phyloP scores from a whole-genome alignment of 202 grass and related monocot genomes.

The Setaria italica region DNA sequence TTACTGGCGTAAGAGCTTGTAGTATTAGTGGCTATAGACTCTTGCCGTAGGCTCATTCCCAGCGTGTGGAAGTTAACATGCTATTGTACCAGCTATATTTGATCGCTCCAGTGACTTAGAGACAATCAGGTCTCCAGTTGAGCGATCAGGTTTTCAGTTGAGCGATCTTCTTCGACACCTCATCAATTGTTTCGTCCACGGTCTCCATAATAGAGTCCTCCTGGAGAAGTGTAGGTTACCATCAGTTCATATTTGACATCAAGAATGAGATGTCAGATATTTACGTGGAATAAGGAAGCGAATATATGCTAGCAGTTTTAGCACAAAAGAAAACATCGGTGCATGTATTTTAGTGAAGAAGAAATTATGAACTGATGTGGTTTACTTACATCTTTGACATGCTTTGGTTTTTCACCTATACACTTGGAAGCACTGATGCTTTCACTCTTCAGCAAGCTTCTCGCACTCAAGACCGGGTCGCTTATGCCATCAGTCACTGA shows the following conservation, averaged over 20 bases:
- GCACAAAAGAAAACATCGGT: not conserved
- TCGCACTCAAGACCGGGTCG: slow-evolving; percentile 67
- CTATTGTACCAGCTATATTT: slow-evolving; percentile 39
- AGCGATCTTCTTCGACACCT: slow-evolving; percentile 56
- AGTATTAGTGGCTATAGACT: slow-evolving; percentile 41
- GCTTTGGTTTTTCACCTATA: slow-evolving; percentile 82
- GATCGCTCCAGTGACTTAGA: slow-evolving; percentile 5
- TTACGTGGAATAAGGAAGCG: not conserved
- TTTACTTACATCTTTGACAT: slow-evolving; percentile 74
- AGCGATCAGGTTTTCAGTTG: slow-evolving; percentile 68
- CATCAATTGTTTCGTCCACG: slow-evolving; percentile 54
- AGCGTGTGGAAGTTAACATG: slow-evolving; percentile 50
- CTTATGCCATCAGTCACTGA: slow-evolving; percentile 76
- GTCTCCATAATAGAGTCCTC: slow-evolving; percentile 51
- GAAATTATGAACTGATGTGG: slow-evolving; percentile 3
- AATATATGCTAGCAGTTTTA: slow-evolving; percentile 19
- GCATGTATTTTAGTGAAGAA: not conserved
- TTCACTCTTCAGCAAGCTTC: slow-evolving; percentile 94
- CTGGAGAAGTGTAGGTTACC: slow-evolving; percentile 34
- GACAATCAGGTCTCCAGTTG: slow-evolving; percentile 65
- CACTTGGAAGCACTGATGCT: slow-evolving; percentile 99
- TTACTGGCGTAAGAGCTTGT: slow-evolving; percentile 43
- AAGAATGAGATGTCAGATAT: not conserved
- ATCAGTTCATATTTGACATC: slow-evolving; percentile 18
- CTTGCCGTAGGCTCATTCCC: slow-evolving; percentile 41